Evolutionary conservation across 495 filamentous ascomycete species (phyloP).

Genomic region (Pyrenula massariospora): DNA sequence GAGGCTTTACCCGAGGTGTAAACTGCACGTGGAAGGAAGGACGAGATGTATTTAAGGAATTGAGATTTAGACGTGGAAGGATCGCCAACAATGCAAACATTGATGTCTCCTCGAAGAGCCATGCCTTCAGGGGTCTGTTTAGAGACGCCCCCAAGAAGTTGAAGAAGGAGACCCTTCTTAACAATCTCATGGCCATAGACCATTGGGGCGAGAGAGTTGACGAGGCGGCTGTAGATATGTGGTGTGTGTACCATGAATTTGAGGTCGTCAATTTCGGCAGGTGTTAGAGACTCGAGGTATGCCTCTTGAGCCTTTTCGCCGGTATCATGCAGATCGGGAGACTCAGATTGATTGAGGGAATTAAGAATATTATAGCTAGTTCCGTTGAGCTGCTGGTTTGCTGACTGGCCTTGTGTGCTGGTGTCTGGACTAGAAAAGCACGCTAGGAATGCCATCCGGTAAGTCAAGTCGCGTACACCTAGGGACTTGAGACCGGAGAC

Average conservation of each 20-base stretch:
- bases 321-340: constrained; percentile 48
- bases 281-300: constrained; percentile 70
- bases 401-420: constrained; percentile 58
- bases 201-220: constrained; percentile 92
- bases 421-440: constrained; percentile 95
- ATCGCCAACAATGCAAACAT: constrained; percentile 97
- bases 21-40: constrained; percentile 86
- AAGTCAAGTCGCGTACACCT: constrained; percentile 90
- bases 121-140: constrained; percentile 80
- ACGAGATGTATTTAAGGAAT: constrained; percentile 96
- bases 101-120: constrained; percentile 91
- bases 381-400: constrained; percentile 53
- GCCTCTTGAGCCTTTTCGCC: constrained; percentile 83
- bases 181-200: constrained; percentile 96
- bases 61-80: constrained; percentile 97
- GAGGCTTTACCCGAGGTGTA: constrained; percentile 98
- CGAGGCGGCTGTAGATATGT: constrained; percentile 86
- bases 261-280: constrained; percentile 80
- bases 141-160: constrained; percentile 83
- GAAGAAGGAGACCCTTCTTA: constrained; percentile 91
- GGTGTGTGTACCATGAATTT: constrained; percentile 88
- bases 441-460: constrained; percentile 90
- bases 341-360: constrained; percentile 60
- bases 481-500: constrained; percentile 83
- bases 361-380: constrained; percentile 71